These are phyloP conservation scores for Fusarium subtropicale DNA, from an alignment of 2,329 filamentous ascomycete genomes.

Conservation along the genomic window DNA sequence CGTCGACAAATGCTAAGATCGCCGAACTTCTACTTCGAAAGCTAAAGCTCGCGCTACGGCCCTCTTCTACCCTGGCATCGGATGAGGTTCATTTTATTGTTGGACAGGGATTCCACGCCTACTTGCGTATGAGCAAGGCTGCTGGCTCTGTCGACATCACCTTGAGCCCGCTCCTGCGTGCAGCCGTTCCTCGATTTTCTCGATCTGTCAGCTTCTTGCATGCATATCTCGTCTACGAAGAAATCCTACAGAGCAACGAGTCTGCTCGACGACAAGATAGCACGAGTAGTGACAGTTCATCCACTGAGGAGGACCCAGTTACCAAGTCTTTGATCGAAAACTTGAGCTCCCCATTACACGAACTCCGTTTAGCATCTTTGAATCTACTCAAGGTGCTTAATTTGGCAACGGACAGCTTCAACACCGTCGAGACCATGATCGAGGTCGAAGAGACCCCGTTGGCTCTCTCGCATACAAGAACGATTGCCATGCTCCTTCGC, in stretches of 20 bases:
- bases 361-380: constrained; percentile 78
- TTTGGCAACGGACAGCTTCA: constrained; percentile 38
- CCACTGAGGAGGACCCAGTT: constrained; percentile 68
- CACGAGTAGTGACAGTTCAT: constrained; percentile 57
- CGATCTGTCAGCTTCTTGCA: constrained; percentile 74
- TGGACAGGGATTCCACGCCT: constrained; percentile 79
- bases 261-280: constrained; percentile 42
- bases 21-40: constrained; percentile 74
- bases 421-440: constrained; percentile 68
- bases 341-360: constrained; percentile 79
- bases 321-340: constrained; percentile 76
- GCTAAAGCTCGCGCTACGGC: constrained; percentile 72
- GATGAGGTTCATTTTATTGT: constrained; percentile 78
- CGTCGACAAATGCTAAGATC: constrained; percentile 74
- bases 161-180: constrained; percentile 74
- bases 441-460: constrained; percentile 83
- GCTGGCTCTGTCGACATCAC: constrained; percentile 68
- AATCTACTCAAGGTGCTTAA: constrained; percentile 74
- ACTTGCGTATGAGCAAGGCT: constrained; percentile 72
- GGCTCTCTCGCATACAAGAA: constrained; percentile 79
- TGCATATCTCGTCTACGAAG: constrained; percentile 69
- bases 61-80: constrained; percentile 68
- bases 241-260: constrained; percentile 43
- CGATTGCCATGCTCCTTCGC: constrained; percentile 86
- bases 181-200: constrained; percentile 74